Evolutionary conservation across 768 basidiomycete genomes (phyloP), one percentile per base, ranked within the genome.

Genomic region (Rhizopogon rudus): DNA sequence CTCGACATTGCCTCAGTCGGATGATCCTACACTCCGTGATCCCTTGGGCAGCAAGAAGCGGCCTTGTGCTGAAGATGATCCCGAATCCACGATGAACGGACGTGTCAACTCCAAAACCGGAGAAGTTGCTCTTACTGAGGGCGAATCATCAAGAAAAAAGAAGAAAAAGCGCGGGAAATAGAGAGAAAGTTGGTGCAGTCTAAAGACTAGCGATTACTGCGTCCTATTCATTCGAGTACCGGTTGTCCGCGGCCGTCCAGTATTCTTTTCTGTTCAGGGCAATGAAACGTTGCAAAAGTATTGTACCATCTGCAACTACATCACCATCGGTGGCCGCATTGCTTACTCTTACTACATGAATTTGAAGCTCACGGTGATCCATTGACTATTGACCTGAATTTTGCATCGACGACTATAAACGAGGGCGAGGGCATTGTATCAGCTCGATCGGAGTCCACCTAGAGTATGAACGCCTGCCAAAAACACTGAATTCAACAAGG

Each of bases 141-240:
- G 52, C 10, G 59, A 55, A 5, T 57, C 58, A 0, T 56, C 61
- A 1, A 61, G 60, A 14, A 69, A 67, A 29, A 66, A 58, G 55
- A 63, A 57, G 57, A 68, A 59, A 54, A 64, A 60, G 35, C 35
- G 52, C 12, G 56, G 54, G 37, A 13, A 25, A 56, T 58, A 20
- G 29, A 12, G 57, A 60, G 17, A 61, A 55, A 39, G 43, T 5
- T 7, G 25, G 35, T n/a, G 12, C 17, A 22, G 20, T 10, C 3
- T 5, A 25, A 5, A 25, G 25, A 25, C 25, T 49, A 49, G 35
- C 22, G 22, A 37, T 49, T 37, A 22, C 14, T 1, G 16, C 33
- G 37, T 49, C 3, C 37, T 29, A 8, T n/a, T 14, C 31, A 48
- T 33, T n/a, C 12, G 45, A 17, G 29, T 17, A 10, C 25, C 4